Evolutionary conservation across 768 basidiomycete genomes (phyloP), one percentile per base, ranked within the genome.

Genomic region (Termitomyces sp.): DNA sequence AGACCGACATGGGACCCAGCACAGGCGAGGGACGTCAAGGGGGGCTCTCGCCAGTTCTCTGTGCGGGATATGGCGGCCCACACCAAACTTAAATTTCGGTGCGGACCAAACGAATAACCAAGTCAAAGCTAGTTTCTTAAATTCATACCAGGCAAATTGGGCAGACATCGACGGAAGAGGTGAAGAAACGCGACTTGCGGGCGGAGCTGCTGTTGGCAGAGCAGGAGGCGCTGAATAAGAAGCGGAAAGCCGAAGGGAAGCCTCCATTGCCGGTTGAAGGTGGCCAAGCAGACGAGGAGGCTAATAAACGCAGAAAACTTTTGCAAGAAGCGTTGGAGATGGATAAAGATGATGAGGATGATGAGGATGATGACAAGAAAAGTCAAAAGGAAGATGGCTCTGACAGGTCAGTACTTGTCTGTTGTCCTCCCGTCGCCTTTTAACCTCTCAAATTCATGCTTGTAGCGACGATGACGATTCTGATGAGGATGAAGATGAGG

Each of bases 41-140:
- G 91, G 4, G 93, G 93, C 59, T 95, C 94, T 54, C 85, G 93
- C 59, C 93, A 96, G 69, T 94, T 88, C 76, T 96, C 94, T 5
- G 89, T 92, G 68, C 85, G 91, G 62, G 94, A 97, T 71, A 90
- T 98, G 84, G 93, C 96, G 6, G 81, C 93, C 2, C 91, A 98
- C 72, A 99, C 96, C 1, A 96, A 97, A 74, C 89, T 99, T 66
- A 99, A 99, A 78, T 99, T 99, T 76, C 87, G 96, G 87, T 91
- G 60, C 57, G 82, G 69, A 35, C 47, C 6, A 28, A 14, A 8
- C 14, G 28, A 28, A 55, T 58, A 18, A 32, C 43, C 18, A 20
- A 33, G 36, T 23, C 12, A 8, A 33, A 16, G 20, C 33, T 38
- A 26, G 40, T 55, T 56, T 33, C 38, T 54, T 35, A 57, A 26